Conservation (phyloP, 345 rosid species). For the Passiflora organensis region DNA sequence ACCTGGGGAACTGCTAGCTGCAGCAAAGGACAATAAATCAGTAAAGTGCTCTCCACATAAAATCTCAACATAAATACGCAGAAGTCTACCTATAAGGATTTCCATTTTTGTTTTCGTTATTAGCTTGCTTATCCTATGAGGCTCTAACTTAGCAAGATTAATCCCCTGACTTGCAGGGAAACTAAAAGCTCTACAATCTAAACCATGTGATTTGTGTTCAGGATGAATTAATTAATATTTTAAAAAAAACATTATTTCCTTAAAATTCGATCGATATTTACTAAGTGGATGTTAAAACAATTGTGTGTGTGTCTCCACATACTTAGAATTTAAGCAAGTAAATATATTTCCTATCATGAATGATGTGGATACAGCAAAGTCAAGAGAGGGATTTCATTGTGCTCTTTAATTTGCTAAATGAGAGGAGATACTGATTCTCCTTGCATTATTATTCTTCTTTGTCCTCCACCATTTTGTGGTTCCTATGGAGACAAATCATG, state of each 20-base stretch:
- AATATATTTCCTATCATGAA: background rate
- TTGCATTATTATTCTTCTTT: conserved; percentile 12
- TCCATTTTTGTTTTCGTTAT: background rate
- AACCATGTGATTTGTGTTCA: conserved; percentile 15
- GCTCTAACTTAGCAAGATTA: background rate
- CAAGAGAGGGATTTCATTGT: conserved; percentile 8
- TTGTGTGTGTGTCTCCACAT: background rate
- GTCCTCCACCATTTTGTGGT: conserved; percentile 34
- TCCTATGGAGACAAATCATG: conserved; percentile 56
- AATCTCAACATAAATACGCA: conserved; percentile 14
- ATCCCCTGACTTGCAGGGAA: too few relatives aligned
- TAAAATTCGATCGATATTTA: too few relatives aligned
- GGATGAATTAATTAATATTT: background rate
- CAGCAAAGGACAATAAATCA: conserved; percentile 3
- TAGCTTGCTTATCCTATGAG: conserved; percentile 1
- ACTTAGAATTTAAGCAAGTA: background rate
- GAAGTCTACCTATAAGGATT: conserved; percentile 3
- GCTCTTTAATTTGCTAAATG: background rate
- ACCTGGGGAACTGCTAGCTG: too few relatives aligned
- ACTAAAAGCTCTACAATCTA: background rate
- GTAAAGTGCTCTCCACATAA: conserved; percentile 1
- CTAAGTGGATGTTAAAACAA: background rate
- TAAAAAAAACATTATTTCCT: background rate
- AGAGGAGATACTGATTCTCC: conserved; percentile 38
- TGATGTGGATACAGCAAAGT: conserved; percentile 1